Base-by-base conservation (phyloP, 257 asterid species). In the Penstemon newberryi region DNA sequence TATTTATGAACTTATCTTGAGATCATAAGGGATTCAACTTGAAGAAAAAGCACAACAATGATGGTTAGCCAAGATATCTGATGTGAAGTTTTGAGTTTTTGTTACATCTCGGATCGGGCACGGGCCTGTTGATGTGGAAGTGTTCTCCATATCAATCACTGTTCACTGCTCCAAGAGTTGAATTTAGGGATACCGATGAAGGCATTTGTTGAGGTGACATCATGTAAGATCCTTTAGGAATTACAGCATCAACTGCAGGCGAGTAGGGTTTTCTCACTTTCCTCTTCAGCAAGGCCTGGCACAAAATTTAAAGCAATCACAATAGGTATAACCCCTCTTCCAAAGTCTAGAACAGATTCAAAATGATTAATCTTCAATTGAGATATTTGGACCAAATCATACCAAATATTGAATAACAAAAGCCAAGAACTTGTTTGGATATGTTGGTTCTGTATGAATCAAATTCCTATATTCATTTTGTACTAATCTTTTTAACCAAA, bases 251-350 rank as follows among this genome's bases (percentile, higher is more conserved):
- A 53, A 84, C 67, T 42, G 39, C 40, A 4, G 99, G 99, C 39
- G 96, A 84, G 67, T 94, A 94, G 56, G 99, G 99, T 73, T 82
- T 87, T 38, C 85, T 82, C 70, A 84, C 96, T 74, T 94, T 94
- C 73, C 89, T 81, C 80, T 81, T 85, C 74, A 63, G 79, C 66
- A 80, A 72, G 13, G 78, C 95, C 99, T 92, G 90, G 55, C 66
- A 70, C 42, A 68, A n/a, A 50, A 6, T 6, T 45, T 58, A 56
- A 43, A 68, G 60, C 18, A 62, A 54, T 39, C 36, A 44, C 60
- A 60, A 43, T 11, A 11, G 19, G 41, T 49, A 41, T 40, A 38
- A 54, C 56, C 15, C 50, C 13, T 70, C 19, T 37, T 73, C 63
- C 7, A 37, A 46, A 49, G 1, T 67, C 13, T 51, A 49, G 50